Conservation (phyloP, 345 rosid genomes). For the Citrus sinensis region DNA sequence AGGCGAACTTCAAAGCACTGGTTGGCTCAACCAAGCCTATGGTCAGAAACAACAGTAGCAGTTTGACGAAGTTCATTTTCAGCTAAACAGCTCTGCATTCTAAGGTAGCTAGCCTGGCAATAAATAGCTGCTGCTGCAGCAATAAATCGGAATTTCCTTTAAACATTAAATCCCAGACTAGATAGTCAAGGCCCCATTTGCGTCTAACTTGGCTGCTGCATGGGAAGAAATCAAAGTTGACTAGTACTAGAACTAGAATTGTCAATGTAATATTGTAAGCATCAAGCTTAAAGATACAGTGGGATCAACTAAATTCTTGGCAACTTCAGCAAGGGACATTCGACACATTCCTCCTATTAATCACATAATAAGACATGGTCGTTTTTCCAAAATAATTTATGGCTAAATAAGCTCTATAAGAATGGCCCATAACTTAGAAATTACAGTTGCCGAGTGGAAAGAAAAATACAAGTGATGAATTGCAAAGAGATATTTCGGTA, state of each 20-base stretch:
- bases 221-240: background rate
- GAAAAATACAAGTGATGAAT: constrained; percentile 22
- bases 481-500: constrained; percentile 15
- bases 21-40: background rate
- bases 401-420: constrained; percentile 29
- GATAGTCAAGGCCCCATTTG: background rate
- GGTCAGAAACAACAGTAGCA: constrained; percentile 10
- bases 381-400: constrained; percentile 14
- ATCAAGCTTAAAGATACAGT: background rate
- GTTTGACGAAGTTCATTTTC: constrained; percentile 16
- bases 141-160: background rate
- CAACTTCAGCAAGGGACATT: background rate
- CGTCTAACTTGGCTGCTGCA: background rate
- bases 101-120: background rate
- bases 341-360: background rate
- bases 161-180: background rate
- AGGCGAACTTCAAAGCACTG: constrained; percentile 19
- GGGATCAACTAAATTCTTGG: background rate
- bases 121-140: background rate
- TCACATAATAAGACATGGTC: constrained; percentile 4
- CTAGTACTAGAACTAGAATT: background rate
- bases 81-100: background rate
- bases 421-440: constrained; percentile 19
- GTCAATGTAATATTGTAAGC: too few species aligned
- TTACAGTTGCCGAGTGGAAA: constrained; percentile 23